A percentile compares a stretch with the other conserved stretches of the same genome.
phyloP scores from a whole-genome alignment of 768 basidiomycete species.

The Russula brevipes region DNA sequence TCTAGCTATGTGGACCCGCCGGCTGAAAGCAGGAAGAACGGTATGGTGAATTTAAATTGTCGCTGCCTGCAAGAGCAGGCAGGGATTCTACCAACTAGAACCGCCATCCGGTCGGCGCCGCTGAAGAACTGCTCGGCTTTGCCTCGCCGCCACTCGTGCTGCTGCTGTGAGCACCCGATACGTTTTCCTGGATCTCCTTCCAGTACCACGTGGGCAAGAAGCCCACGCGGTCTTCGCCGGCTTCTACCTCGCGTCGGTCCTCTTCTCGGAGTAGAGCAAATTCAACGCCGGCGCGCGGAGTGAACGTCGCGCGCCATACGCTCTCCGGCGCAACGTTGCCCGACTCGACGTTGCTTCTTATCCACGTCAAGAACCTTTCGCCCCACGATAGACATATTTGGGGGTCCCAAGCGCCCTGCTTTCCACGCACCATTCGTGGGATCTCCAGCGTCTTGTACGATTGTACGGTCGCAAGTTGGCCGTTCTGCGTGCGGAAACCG shows the following conservation, averaged over 20 bases:
- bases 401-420: conserved; percentile 74
- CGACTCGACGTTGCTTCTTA: conserved; percentile 31
- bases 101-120: conserved; percentile 15
- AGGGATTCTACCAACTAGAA: conserved; percentile 7
- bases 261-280: conserved; percentile 43
- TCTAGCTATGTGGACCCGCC: too few relatives aligned
- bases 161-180: not conserved
- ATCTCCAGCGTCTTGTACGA: conserved; percentile 74
- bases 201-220: conserved; percentile 74
- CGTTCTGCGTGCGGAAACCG: conserved; percentile 79
- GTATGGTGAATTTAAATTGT: not conserved
- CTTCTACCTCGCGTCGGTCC: conserved; percentile 53
- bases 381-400: conserved; percentile 70
- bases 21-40: not conserved
- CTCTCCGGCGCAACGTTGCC: conserved; percentile 13
- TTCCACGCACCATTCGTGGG: conserved; percentile 71
- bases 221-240: conserved; percentile 70
- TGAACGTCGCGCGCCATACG: conserved; percentile 71
- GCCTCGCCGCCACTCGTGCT: not conserved
- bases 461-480: conserved; percentile 59
- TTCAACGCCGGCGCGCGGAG: conserved; percentile 54
- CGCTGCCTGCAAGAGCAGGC: not conserved
- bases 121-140: not conserved
- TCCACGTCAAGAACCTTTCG: conserved; percentile 51
- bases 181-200: conserved; percentile 26